Evolutionary conservation across 805 yeast genomes (phyloP).

Genomic region (Metschnikowia shivogae): DNA sequence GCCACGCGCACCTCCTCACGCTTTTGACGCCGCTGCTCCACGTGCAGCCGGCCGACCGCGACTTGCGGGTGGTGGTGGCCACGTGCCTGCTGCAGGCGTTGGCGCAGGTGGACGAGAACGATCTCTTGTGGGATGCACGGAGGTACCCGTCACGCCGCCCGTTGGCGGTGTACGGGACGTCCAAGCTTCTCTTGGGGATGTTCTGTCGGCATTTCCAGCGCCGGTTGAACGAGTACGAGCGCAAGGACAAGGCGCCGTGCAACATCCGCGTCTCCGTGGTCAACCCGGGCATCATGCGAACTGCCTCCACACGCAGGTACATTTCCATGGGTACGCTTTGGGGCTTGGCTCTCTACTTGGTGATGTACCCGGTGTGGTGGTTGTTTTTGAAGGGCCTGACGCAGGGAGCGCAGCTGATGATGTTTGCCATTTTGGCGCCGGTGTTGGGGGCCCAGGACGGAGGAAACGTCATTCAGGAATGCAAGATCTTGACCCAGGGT

Average conservation of each 20-base stretch:
- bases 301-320: constrained; percentile 78
- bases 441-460: constrained; percentile 58
- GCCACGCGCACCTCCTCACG: constrained; percentile 76
- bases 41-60: constrained; percentile 92
- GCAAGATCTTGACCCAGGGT: constrained; percentile 49
- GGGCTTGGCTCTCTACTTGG: constrained; percentile 55
- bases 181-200: constrained; percentile 72
- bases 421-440: constrained; percentile 70
- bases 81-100: constrained; percentile 75
- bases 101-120: constrained; percentile 63
- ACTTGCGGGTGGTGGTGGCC: constrained; percentile 76
- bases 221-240: constrained; percentile 50
- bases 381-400: constrained; percentile 67
- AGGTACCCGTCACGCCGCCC: constrained; percentile 62
- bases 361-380: constrained; percentile 81
- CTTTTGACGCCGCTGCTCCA: constrained; percentile 78
- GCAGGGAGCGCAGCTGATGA: constrained; percentile 76
- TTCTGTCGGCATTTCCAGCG: constrained; percentile 79
- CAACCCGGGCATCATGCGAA: constrained; percentile 90
- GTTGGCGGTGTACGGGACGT: constrained; percentile 74
- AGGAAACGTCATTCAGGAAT: constrained; percentile 71
- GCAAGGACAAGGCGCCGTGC: constrained; percentile 68
- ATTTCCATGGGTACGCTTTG: constrained; percentile 69
- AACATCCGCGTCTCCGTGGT: constrained; percentile 70
- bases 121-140: constrained; percentile 55